Conservation (phyloP, 1,284 basidiomycete genomes). For the Afroboletus lepidellus region DNA sequence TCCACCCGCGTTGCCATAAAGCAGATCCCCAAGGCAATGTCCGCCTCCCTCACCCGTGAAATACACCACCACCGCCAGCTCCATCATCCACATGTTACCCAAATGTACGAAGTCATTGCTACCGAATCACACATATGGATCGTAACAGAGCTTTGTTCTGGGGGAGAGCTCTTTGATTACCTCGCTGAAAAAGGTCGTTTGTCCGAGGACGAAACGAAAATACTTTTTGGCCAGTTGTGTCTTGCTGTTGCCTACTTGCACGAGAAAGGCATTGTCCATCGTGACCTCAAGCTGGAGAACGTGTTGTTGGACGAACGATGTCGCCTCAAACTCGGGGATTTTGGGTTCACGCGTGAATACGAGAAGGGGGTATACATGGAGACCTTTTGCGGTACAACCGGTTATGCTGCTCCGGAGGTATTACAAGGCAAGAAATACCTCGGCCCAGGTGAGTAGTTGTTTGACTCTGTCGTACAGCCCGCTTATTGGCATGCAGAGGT, state of each 20-base stretch:
- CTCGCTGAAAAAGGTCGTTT: slow-evolving; percentile 92
- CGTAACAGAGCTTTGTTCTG: slow-evolving; percentile 93
- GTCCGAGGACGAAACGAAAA: slow-evolving; percentile 77
- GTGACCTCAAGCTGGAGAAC: slow-evolving; percentile 96
- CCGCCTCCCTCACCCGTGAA: slow-evolving; percentile 89
- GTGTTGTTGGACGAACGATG: slow-evolving; percentile 87
- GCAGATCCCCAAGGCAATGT: slow-evolving; percentile 93
- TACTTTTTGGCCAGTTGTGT: slow-evolving; percentile 92
- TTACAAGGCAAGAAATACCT: slow-evolving; percentile 85
- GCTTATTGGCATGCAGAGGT: slow-evolving; percentile 61
- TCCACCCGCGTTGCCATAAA: slow-evolving; percentile 93
- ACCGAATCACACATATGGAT: slow-evolving; percentile 97
- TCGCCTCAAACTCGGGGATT: slow-evolving; percentile 90
- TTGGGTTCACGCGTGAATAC: slow-evolving; percentile 96
- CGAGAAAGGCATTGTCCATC: slow-evolving; percentile 88
- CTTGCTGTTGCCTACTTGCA: slow-evolving; percentile 94
- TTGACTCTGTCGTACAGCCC: not conserved
- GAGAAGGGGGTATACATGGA: slow-evolving; percentile 84
- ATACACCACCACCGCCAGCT: slow-evolving; percentile 97
- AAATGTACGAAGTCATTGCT: slow-evolving; percentile 97
- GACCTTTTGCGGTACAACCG: slow-evolving; percentile 96
- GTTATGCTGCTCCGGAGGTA: slow-evolving; percentile 96
- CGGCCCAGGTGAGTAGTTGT: slow-evolving; percentile 68
- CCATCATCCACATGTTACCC: slow-evolving; percentile 92
- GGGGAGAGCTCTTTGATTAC: slow-evolving; percentile 97